Evolutionary conservation across 192 early-diverging fungal species (phyloP).

Genomic region (Tieghemiomyces parasiticus): DNA sequence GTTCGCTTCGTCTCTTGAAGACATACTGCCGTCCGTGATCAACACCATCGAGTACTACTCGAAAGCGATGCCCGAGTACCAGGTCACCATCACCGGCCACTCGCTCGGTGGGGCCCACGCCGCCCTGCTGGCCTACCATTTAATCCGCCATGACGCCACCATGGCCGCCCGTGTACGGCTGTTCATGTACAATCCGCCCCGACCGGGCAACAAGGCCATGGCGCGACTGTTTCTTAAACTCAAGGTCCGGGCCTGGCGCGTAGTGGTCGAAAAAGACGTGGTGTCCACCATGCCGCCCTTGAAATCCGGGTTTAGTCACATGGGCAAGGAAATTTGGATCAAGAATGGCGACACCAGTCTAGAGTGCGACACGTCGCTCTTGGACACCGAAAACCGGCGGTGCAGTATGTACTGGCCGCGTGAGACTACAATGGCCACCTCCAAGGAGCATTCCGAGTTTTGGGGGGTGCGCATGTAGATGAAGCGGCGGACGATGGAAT

Average conservation of each 20-base stretch:
- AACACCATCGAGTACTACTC: background rate
- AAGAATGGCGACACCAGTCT: background rate
- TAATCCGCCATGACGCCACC: background rate
- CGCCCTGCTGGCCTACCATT: background rate
- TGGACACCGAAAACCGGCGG: background rate
- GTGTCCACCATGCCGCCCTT: background rate
- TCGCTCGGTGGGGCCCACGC: slow-evolving; percentile 7
- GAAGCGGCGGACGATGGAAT: background rate
- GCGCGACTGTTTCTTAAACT: background rate
- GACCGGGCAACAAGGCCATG: background rate
- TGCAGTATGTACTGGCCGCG: slow-evolving; percentile 1
- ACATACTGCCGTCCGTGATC: background rate
- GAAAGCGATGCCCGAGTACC: background rate
- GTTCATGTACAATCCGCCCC: background rate
- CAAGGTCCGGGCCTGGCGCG: background rate
- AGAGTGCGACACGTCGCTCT: background rate
- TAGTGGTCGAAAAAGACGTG: background rate
- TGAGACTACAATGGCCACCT: background rate
- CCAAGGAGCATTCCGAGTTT: background rate
- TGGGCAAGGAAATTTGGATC: slow-evolving; percentile 1
- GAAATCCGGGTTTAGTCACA: background rate
- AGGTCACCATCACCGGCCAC: background rate
- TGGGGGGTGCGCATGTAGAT: background rate
- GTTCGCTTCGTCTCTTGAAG: background rate
- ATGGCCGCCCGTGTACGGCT: background rate